Evolutionary conservation across 2,329 filamentous ascomycete species (phyloP).

Genomic region (Aureobasidium sp.): DNA sequence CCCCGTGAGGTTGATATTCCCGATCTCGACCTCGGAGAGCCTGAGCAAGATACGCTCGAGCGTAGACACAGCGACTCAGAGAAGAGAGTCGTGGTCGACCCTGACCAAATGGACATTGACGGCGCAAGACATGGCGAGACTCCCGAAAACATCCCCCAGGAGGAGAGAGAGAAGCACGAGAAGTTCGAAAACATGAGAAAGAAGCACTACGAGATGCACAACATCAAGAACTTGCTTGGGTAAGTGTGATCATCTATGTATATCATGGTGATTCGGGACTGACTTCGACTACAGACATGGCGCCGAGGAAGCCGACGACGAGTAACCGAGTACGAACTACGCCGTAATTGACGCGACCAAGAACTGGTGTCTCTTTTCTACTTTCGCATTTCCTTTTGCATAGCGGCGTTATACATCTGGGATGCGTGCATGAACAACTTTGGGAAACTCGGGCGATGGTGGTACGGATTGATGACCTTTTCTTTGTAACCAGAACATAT

Average conservation of each 20-base stretch:
- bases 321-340: constrained; percentile 12
- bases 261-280: background rate
- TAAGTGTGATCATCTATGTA: constrained; percentile 30
- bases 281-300: constrained; percentile 23
- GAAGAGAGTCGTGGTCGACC: constrained; percentile 70
- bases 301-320: constrained; percentile 32
- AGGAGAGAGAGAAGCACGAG: constrained; percentile 84
- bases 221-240: constrained; percentile 82
- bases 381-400: constrained; percentile 11
- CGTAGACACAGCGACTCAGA: constrained; percentile 39
- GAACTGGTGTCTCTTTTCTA: background rate
- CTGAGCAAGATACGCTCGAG: constrained; percentile 50
- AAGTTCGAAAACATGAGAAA: constrained; percentile 87
- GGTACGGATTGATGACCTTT: background rate
- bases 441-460: background rate
- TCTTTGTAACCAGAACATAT: background rate
- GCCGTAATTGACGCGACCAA: background rate
- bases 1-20: constrained; percentile 71
- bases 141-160: constrained; percentile 45
- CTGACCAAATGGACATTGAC: constrained; percentile 30
- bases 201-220: constrained; percentile 98
- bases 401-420: constrained; percentile 11
- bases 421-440: constrained; percentile 6
- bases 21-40: constrained; percentile 83
- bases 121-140: constrained; percentile 51